Conservation (phyloP, 1,284 basidiomycete genomes). For the Abortiporus biennis region DNA sequence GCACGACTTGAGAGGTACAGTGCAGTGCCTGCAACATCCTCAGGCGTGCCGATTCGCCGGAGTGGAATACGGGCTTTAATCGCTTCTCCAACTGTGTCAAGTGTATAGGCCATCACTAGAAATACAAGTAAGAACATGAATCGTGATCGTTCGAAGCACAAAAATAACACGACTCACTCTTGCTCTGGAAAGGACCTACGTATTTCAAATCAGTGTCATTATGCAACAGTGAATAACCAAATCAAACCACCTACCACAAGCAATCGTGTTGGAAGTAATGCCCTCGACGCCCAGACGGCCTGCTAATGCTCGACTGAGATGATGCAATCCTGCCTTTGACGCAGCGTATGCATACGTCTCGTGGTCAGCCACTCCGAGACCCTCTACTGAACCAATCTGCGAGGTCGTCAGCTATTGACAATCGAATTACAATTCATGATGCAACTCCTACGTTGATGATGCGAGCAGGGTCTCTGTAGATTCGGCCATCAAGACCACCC, state of each 20-base stretch:
- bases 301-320: slow-evolving; percentile 58
- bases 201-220: not conserved
- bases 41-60: slow-evolving; percentile 51
- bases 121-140: slow-evolving; percentile 1
- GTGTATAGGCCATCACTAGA: slow-evolving; percentile 56
- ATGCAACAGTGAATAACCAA: not conserved
- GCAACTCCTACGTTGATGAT: slow-evolving; percentile 57
- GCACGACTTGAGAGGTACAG: slow-evolving; percentile 56
- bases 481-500: slow-evolving; percentile 30
- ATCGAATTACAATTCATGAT: no score
- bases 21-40: slow-evolving; percentile 59
- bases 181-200: slow-evolving; percentile 42
- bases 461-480: slow-evolving; percentile 45
- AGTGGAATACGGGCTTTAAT: slow-evolving; percentile 45
- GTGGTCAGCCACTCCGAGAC: slow-evolving; percentile 42
- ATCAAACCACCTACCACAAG: slow-evolving; percentile 54
- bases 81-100: slow-evolving; percentile 40
- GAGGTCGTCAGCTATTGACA: slow-evolving; percentile 5
- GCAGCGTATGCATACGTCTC: slow-evolving; percentile 70
- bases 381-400: slow-evolving; percentile 65
- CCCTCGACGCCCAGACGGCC: slow-evolving; percentile 53
- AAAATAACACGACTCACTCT: slow-evolving; percentile 29
- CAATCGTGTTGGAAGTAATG: slow-evolving; percentile 65
- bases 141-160: not conserved
- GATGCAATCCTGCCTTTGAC: slow-evolving; percentile 58